Base-by-base conservation (phyloP, 148 eudicot genomes). In the Dysphania ambrosioides region DNA sequence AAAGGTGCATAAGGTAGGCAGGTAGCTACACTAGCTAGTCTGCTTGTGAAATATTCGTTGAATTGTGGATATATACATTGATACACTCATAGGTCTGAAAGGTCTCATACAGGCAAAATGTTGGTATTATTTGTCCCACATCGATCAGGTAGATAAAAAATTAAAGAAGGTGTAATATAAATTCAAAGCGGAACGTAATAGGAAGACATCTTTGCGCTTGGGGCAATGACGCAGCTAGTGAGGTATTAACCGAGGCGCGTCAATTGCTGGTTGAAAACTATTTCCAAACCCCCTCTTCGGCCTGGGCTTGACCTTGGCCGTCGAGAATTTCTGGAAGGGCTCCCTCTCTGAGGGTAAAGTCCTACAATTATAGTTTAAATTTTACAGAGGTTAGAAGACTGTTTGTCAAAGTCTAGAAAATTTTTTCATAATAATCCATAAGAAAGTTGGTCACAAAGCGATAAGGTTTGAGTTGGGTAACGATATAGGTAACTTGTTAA, bases 181-280 rank as follows among this genome's bases (percentile, higher is more conserved):
- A 64, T n/a, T 1, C 0, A 2, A 13, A 55, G 1, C 8, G 31
- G n/a, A 35, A 7, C 3, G 0, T 0, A 0, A 0, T 0, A 0
- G 0, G 0, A 29, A 66, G 3, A 0, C 19, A 82, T 82, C 85
- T 82, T 82, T 82, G 85, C 85, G 85, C 83, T 83, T 83, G 83
- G 85, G 85, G 85, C 83, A 83, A 83, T 83, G 85, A 83, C 83
- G 83, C 85, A 83, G 83, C 85, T 83, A 83, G 78, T 79, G 83
- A 79, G 85, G 83, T 83, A 83, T 44, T 79, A 82, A 83, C 83
- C 83, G 85, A 83, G 85, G 85, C 85, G 85, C 85, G 85, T 83
- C 85, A 83, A 83, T 83, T 83, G 85, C 85, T 80, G 86, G 86
- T 83, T 83, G 86, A 83, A 83, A 83, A 83, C 86, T 83, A 83